Conservation (phyloP, 495 filamentous ascomycete genomes). For the Talaromyces trachyspermus region DNA sequence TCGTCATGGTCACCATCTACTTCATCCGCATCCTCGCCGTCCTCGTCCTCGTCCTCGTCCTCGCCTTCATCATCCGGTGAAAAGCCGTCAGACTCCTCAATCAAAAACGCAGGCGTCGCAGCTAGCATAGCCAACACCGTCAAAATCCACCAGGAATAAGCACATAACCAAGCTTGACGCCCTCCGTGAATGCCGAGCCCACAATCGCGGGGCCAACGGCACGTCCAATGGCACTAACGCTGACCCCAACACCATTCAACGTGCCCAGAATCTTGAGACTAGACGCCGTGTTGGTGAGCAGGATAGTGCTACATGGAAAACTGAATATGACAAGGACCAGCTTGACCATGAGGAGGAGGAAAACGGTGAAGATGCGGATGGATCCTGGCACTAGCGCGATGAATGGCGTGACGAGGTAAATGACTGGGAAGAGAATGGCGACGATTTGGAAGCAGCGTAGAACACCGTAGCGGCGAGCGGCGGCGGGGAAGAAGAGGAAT, state of each 20-base stretch:
- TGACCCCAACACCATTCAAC: slow-evolving; percentile 81
- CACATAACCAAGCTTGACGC: slow-evolving; percentile 62
- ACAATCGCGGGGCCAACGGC: slow-evolving; percentile 66
- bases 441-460: slow-evolving; percentile 58
- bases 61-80: slow-evolving; percentile 28
- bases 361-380: slow-evolving; percentile 31
- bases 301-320: slow-evolving; percentile 82
- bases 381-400: slow-evolving; percentile 7
- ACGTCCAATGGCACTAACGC: slow-evolving; percentile 68
- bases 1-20: slow-evolving; percentile 56
- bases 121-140: slow-evolving; percentile 50
- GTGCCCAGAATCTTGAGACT: slow-evolving; percentile 74
- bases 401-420: slow-evolving; percentile 20
- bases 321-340: slow-evolving; percentile 66
- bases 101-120: slow-evolving; percentile 58
- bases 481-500: slow-evolving; percentile 67
- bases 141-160: slow-evolving; percentile 77
- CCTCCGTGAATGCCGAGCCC: slow-evolving; percentile 60
- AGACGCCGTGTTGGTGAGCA: slow-evolving; percentile 78
- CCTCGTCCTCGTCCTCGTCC: slow-evolving; percentile 37
- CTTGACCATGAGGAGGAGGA: slow-evolving; percentile 58
- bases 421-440: slow-evolving; percentile 15
- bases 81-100: slow-evolving; percentile 72
- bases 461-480: slow-evolving; percentile 63
- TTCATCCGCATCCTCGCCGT: slow-evolving; percentile 53